Conservation (phyloP, 1,139 yeast species). For the Taiozyma sp. region DNA sequence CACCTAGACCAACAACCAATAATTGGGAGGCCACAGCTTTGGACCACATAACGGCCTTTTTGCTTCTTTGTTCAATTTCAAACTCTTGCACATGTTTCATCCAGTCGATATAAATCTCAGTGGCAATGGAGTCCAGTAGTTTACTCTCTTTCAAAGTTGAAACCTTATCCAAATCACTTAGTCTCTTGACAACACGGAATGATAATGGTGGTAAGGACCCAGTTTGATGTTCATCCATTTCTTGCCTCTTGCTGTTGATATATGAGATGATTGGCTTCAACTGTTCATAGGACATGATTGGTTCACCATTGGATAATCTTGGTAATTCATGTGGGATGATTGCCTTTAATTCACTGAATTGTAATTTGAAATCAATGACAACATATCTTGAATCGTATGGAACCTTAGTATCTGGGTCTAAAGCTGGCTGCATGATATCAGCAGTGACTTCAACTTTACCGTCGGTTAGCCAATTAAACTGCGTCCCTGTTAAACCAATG, state of each 20-base stretch:
- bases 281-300: slow-evolving; percentile 54
- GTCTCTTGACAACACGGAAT: slow-evolving; percentile 51
- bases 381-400: slow-evolving; percentile 41
- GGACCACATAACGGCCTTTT: slow-evolving; percentile 51
- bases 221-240: slow-evolving; percentile 13
- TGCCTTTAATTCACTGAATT: slow-evolving; percentile 57
- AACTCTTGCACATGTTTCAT: slow-evolving; percentile 45
- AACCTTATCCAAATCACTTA: slow-evolving; percentile 44
- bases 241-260: slow-evolving; percentile 40
- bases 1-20: slow-evolving; percentile 53
- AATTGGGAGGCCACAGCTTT: slow-evolving; percentile 56
- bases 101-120: slow-evolving; percentile 54
- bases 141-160: slow-evolving; percentile 45
- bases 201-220: slow-evolving; percentile 24
- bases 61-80: slow-evolving; percentile 38
- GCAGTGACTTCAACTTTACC: slow-evolving; percentile 68
- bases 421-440: slow-evolving; percentile 61
- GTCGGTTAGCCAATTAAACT: slow-evolving; percentile 64
- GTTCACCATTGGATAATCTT: slow-evolving; percentile 43
- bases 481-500: slow-evolving; percentile 32
- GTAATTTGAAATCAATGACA: slow-evolving; percentile 58
- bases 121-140: slow-evolving; percentile 47
- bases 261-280: slow-evolving; percentile 55
- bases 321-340: slow-evolving; percentile 50
- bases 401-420: slow-evolving; percentile 23